Evolutionary conservation across 2,329 filamentous ascomycete species (phyloP).

Genomic region (Penicillium sumatraense): DNA sequence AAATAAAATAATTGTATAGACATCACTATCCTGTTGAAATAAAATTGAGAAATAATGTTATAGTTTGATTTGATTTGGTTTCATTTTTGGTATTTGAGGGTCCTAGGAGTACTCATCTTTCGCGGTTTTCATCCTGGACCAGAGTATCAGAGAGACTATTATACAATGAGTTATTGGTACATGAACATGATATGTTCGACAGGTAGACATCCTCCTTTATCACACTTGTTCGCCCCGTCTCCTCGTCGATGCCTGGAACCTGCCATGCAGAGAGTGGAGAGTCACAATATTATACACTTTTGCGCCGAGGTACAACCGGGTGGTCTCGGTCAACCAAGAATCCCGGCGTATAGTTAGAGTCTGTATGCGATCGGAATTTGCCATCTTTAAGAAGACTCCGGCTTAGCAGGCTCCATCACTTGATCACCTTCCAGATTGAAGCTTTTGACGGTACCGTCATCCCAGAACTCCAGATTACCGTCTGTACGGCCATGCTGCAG

Average conservation of each 20-base stretch:
- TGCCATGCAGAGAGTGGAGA: conserved; percentile 31
- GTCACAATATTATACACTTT: conserved; percentile 17
- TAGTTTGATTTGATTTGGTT: neutral
- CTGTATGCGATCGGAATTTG: neutral
- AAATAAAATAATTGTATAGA: no score
- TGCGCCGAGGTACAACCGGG: neutral
- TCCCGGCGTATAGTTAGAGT: neutral
- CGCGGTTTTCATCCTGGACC: neutral
- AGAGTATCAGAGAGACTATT: neutral
- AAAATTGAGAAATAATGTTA: no score
- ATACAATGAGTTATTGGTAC: conserved; percentile 8
- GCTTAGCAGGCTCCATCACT: conserved; percentile 10
- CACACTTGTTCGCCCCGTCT: conserved; percentile 7
- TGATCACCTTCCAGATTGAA: conserved; percentile 17
- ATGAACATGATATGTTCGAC: conserved; percentile 4
- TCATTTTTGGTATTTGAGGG: neutral
- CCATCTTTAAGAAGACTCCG: conserved; percentile 13
- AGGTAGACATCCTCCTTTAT: conserved; percentile 12
- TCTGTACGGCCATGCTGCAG: conserved; percentile 78
- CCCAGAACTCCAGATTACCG: conserved; percentile 93
- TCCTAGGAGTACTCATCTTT: neutral
- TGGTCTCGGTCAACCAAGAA: neutral
- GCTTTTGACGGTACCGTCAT: conserved; percentile 62
- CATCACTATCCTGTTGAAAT: no score
- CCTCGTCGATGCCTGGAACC: conserved; percentile 26